These are phyloP conservation scores for Solidago caesia DNA, from an alignment of 129 eudicot genomes.

Conservation along the genomic window DNA sequence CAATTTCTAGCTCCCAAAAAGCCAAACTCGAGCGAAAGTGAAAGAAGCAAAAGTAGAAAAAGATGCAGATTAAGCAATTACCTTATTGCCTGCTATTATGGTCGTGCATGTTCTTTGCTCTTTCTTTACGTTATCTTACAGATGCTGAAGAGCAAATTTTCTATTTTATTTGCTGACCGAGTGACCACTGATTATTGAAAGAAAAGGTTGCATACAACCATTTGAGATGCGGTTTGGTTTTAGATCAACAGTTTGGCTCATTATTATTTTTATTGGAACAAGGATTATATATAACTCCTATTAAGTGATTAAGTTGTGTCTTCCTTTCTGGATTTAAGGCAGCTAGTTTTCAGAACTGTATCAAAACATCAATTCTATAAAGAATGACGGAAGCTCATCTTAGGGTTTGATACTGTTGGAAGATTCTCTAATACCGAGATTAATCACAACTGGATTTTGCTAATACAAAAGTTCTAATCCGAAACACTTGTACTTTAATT, in stretches of 20 bases:
- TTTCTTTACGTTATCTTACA: not conserved
- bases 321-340: not conserved
- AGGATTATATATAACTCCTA: not conserved
- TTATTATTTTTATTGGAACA: not conserved
- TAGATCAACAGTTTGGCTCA: not conserved
- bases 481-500: not conserved
- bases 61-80: not conserved
- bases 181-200: not conserved
- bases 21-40: not conserved
- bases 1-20: not conserved
- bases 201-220: not conserved
- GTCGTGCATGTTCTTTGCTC: not conserved
- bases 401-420: not conserved
- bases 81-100: not conserved
- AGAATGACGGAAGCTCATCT: slow-evolving; percentile 11
- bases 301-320: not conserved
- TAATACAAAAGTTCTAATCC: not conserved
- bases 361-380: not conserved
- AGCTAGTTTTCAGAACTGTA: slow-evolving; percentile 3
- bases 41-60: not conserved
- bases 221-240: slow-evolving; percentile 13
- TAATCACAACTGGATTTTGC: not conserved
- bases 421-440: not conserved
- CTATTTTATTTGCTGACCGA: not conserved
- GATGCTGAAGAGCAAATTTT: not conserved